Base-by-base conservation (phyloP, 2,329 filamentous ascomycete genomes). In the Cladophialophora psammophila region DNA sequence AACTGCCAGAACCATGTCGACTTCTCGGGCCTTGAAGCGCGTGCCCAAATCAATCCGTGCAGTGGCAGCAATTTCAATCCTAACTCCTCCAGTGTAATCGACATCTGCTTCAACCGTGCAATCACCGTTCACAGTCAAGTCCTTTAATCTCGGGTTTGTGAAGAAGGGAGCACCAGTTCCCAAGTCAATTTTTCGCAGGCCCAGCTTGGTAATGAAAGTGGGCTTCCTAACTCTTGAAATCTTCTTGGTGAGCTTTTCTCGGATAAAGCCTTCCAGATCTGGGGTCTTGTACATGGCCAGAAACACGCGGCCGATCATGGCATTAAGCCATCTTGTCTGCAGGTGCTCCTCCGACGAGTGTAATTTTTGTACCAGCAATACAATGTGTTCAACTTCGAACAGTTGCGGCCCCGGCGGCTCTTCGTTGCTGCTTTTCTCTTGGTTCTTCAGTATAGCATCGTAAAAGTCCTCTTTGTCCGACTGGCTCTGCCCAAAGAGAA, bases 381-480 rank as follows among this genome's bases (percentile, higher is more conserved):
- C 93, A 55, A 98, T 91, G 79, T 96, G 89, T 75, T 91, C 90
- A 15, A 93, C 87, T 35, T 96, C 91, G 74, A 96, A 96, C 13
- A 89, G 85, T 69, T 92, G 86, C 9, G 91, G 90, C 61, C 85
- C 84, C 0, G 93, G 93, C 0, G 88, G 86, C 20, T 83, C 82
- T 63, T 85, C 82, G 26, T 83, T 82, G 2, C 82, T 80, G 45
- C 85, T 84, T 73, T 90, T 88, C 72, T 93, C 90, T 76, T 96
- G 91, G 70, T 94, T 96, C 73, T 90, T 89, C 45, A 99, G 83
- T 72, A 99, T 83, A 12, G 94, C 91, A 79, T 97, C 94, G 78
- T 99, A 99, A 79, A 99, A 98, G 77, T 99, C 95, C 78, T 99
- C 95, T 78, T 99, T 99, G 55, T 95, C 93, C 0, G 94, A 97